Evolutionary conservation across 805 yeast species (phyloP).

Genomic region (Starmerella ratchasimensis): DNA sequence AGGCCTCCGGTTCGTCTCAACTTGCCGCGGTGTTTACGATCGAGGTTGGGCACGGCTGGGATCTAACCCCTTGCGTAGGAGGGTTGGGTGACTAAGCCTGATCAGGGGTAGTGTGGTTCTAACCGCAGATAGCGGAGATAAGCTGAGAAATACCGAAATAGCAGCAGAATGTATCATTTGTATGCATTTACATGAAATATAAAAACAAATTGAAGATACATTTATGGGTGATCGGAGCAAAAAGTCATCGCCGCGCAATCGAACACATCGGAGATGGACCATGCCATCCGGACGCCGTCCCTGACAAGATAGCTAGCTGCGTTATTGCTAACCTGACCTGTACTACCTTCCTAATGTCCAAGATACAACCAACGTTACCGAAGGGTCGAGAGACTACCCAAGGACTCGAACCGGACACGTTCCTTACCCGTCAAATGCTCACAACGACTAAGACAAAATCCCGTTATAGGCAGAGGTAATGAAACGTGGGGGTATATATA

Average conservation of each 20-base stretch:
- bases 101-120: too few species aligned
- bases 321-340: constrained; percentile 25
- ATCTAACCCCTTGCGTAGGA: neutral
- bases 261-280: constrained; percentile 9
- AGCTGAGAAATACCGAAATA: neutral
- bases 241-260: constrained; percentile 3
- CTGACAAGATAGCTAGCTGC: constrained; percentile 23
- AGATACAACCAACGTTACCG: constrained; percentile 19
- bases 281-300: constrained; percentile 26
- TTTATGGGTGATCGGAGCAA: neutral
- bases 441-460: constrained; percentile 18
- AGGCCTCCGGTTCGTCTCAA: neutral
- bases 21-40: neutral
- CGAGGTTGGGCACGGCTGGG: neutral
- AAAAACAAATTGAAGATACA: too few species aligned
- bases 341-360: constrained; percentile 21
- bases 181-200: neutral
- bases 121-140: too few species aligned
- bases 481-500: neutral
- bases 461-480: constrained; percentile 20
- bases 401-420: constrained; percentile 27
- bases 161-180: too few species aligned
- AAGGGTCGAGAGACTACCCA: constrained; percentile 19
- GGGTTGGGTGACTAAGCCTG: too few species aligned
- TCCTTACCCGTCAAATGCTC: constrained; percentile 11